These are phyloP conservation scores for Vanderwaltozyma yarrowii DNA, from an alignment of 805 yeast species.

Conservation along the genomic window DNA sequence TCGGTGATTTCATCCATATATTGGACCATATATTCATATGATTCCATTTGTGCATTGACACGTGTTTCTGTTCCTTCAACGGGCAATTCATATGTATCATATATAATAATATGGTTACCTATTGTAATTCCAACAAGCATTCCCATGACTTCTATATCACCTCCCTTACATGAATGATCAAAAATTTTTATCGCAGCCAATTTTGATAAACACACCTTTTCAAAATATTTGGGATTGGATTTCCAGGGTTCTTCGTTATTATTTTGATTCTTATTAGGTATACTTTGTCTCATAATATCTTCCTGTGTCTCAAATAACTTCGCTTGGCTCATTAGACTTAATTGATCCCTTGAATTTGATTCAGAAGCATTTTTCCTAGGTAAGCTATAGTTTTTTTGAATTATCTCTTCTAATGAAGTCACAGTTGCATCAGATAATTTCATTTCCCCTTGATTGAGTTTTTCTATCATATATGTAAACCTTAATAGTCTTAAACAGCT, in stretches of 20 bases:
- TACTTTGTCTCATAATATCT: not conserved
- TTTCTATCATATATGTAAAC: too few species aligned
- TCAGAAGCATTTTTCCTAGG: too few species aligned
- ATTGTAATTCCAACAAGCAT: slow-evolving; percentile 75
- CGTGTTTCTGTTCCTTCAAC: slow-evolving; percentile 95
- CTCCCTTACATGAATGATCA: slow-evolving; percentile 74
- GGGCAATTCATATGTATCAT: slow-evolving; percentile 80
- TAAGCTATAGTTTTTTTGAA: too few species aligned
- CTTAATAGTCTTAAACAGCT: too few species aligned
- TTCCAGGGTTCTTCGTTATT: not conserved
- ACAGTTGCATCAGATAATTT: not conserved
- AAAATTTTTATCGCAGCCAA: slow-evolving; percentile 68
- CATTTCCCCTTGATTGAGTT: too few species aligned
- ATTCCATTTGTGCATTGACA: slow-evolving; percentile 89
- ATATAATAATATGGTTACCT: slow-evolving; percentile 47
- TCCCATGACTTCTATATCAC: slow-evolving; percentile 89
- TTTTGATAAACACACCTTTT: slow-evolving; percentile 40
- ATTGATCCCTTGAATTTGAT: not conserved
- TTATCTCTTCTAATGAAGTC: too few species aligned
- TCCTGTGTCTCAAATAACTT: too few species aligned
- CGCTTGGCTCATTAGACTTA: too few species aligned
- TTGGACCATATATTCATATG: slow-evolving; percentile 89
- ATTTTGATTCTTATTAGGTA: not conserved
- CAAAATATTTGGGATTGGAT: slow-evolving; percentile 4
- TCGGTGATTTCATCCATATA: slow-evolving; percentile 46